These are phyloP conservation scores for Kwoniella sp. DNA, from an alignment of 768 basidiomycete species.

Conservation along the genomic window DNA sequence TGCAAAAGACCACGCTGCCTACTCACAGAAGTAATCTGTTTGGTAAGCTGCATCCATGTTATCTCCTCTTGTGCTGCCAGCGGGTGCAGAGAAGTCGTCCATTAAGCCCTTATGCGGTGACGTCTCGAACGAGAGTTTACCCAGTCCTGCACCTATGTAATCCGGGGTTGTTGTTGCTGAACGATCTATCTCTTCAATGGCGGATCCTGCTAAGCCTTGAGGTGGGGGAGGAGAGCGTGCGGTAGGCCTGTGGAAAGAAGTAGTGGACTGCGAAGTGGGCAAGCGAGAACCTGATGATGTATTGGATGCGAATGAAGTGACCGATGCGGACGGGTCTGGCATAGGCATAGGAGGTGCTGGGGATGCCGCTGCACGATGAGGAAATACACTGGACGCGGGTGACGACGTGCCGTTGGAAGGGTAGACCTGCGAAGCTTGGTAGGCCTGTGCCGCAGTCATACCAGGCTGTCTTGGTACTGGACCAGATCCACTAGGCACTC, in stretches of 20 bases:
- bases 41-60: background rate
- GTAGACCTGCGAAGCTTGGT: slow-evolving; percentile 29
- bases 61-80: background rate
- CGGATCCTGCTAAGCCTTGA: background rate
- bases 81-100: slow-evolving; percentile 11
- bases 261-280: slow-evolving; percentile 11
- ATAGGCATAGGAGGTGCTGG: slow-evolving; percentile 21
- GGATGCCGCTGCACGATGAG: slow-evolving; percentile 29
- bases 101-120: slow-evolving; percentile 18
- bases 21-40: slow-evolving; percentile 22
- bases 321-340: slow-evolving; percentile 16
- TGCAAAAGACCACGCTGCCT: background rate
- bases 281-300: slow-evolving; percentile 8
- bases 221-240: slow-evolving; percentile 13
- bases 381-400: slow-evolving; percentile 36
- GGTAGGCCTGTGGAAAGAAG: slow-evolving; percentile 19
- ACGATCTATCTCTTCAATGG: slow-evolving; percentile 15
- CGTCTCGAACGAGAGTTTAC: slow-evolving; percentile 24
- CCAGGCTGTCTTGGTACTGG: slow-evolving; percentile 8
- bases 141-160: slow-evolving; percentile 20
- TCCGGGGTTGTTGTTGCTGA: slow-evolving; percentile 8
- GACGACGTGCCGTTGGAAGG: slow-evolving; percentile 24
- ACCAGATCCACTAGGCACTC: slow-evolving; percentile 16
- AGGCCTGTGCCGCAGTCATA: slow-evolving; percentile 34
- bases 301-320: slow-evolving; percentile 16